These are phyloP conservation scores for Tuber umbilicatum DNA, from an alignment of 495 filamentous ascomycete genomes.

Conservation along the genomic window DNA sequence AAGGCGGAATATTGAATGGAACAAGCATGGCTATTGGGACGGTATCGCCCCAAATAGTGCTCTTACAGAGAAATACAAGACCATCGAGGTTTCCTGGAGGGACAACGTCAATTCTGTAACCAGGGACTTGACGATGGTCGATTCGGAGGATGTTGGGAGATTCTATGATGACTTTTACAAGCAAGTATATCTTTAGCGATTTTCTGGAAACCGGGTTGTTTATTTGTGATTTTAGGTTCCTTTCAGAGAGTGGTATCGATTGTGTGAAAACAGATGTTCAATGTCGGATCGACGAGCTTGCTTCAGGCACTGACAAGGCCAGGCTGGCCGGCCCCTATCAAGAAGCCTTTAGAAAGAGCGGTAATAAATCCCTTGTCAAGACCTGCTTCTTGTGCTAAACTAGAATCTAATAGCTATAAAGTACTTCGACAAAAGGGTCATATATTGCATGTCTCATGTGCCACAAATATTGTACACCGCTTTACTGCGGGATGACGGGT, in stretches of 20 bases:
- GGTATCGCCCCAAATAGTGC: slow-evolving; percentile 65
- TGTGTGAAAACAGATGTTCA: slow-evolving; percentile 87
- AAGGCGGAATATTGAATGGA: not conserved
- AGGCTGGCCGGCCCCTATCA: slow-evolving; percentile 66
- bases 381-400: not conserved
- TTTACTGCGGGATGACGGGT: slow-evolving; percentile 63
- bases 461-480: slow-evolving; percentile 80
- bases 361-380: slow-evolving; percentile 19
- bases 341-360: slow-evolving; percentile 75
- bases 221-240: slow-evolving; percentile 48
- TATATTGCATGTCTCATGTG: slow-evolving; percentile 85
- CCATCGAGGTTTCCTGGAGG: slow-evolving; percentile 55
- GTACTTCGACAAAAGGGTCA: slow-evolving; percentile 67
- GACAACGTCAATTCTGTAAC: slow-evolving; percentile 50
- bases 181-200: not conserved
- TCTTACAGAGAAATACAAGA: slow-evolving; percentile 70
- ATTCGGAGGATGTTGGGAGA: slow-evolving; percentile 60
- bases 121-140: slow-evolving; percentile 66
- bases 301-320: slow-evolving; percentile 57
- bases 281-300: slow-evolving; percentile 67
- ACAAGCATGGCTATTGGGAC: slow-evolving; percentile 76
- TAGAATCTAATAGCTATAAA: slow-evolving; percentile 45
- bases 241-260: slow-evolving; percentile 61
- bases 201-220: not conserved
- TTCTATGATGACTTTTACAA: slow-evolving; percentile 89